A percentile compares a stretch with the other conserved stretches of the same genome.
These are phyloP conservation scores for Fusarium fracticaudum DNA, from an alignment of 2,329 filamentous ascomycete species.

Conservation along the genomic window DNA sequence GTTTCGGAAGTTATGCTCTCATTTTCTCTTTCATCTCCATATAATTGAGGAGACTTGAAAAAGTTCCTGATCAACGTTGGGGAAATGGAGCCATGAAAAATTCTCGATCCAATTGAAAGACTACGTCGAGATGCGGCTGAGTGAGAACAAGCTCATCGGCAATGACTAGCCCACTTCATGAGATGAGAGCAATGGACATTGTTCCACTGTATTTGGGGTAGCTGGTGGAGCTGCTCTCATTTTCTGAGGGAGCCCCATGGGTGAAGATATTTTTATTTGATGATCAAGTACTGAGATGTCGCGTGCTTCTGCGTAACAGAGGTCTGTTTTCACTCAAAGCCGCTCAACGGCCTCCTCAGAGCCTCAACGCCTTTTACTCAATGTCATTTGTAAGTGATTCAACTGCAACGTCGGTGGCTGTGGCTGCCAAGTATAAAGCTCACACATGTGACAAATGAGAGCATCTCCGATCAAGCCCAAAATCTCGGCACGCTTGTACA, in stretches of 20 bases:
- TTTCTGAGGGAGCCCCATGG: neutral
- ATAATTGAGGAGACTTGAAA: neutral
- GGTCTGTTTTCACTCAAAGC: neutral
- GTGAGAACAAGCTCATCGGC: neutral
- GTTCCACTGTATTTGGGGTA: neutral
- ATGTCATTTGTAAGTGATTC: neutral
- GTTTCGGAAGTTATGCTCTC: slow-evolving; percentile 11
- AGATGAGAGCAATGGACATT: neutral
- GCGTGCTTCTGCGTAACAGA: neutral
- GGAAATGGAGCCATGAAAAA: neutral
- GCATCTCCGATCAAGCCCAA: neutral
- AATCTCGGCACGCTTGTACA: neutral
- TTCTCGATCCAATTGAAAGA: neutral
- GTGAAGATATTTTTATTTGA: neutral
- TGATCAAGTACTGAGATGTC: neutral
- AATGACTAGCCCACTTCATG: neutral
- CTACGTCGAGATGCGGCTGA: neutral
- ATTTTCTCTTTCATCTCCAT: neutral
- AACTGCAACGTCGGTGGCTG: neutral
- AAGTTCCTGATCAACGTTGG: neutral
- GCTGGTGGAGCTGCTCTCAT: neutral
- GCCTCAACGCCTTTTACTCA: neutral
- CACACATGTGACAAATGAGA: neutral
- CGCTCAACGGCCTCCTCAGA: neutral
- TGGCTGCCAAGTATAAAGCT: neutral